Evolutionary conservation across 345 rosid genomes (phyloP), one percentile per base, ranked within the genome.

Genomic region (Aquilaria malaccensis): DNA sequence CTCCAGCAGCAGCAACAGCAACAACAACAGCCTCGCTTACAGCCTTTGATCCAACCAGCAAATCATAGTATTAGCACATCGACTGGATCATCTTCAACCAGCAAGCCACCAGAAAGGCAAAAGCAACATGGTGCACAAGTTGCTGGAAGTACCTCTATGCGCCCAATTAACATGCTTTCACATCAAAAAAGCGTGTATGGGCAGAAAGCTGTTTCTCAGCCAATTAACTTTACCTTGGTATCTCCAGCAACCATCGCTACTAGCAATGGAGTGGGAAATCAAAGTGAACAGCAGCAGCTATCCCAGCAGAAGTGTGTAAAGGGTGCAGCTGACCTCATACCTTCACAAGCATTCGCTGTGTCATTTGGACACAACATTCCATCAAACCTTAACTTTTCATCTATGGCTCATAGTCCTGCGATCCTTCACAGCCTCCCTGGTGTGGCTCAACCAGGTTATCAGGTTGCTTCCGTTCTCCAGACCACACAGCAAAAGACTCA

Each of bases 341-440:
- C 79, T 56, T 14, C 74, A 30, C 75, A 75, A 37, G 65, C 77
- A 33, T 74, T 68, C 68, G 72, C 74, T 12, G 65, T 74, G 73
- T 71, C 91, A 32, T 85, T 76, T 66, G 75, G 72, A n/a, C 65
- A 67, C 67, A 61, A 60, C 61, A 52, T 79, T 15, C 63, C 79
- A 72, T 65, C 81, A 47, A 77, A 69, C 60, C 68, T 85, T 30
- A 77, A 67, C 66, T 80, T 82, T 73, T 73, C 91, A 13, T 64
- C 83, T n/a, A 65, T 66, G 67, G 63, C 70, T 14, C 79, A 67
- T 11, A 72, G 64, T 54, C 70, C 72, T 41, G 49, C 70, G 11
- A 22, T 75, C 54, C 63, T 72, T 52, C 80, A 75, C 50, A 64
- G 71, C 76, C 53, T 70, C 33, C 71, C 78, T 15, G 76, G 70